Conservation (phyloP, 2,329 filamentous ascomycete species). For the Orbilia oligospora region DNA sequence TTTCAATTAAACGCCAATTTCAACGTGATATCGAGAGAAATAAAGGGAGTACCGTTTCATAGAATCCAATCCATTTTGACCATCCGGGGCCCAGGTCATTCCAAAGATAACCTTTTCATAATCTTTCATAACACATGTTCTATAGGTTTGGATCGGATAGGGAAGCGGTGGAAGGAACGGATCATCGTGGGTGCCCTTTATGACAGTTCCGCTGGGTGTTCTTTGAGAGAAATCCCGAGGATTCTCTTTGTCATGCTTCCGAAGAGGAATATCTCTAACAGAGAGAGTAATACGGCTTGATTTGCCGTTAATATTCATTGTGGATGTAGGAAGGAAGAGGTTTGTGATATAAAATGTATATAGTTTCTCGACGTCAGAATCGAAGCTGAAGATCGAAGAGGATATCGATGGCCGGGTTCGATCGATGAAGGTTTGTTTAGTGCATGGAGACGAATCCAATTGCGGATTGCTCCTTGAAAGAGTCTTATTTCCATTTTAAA, state of each 20-base stretch:
- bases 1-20: no score
- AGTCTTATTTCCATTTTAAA: no score
- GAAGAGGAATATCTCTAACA: slow-evolving; percentile 43
- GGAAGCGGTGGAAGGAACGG: slow-evolving; percentile 53
- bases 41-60: slow-evolving; percentile 17
- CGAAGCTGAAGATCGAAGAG: no score
- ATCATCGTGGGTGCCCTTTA: slow-evolving; percentile 48
- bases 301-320: slow-evolving; percentile 21
- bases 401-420: no score
- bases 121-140: slow-evolving; percentile 32
- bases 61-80: slow-evolving; percentile 15
- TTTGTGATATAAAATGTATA: no score
- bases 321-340: no score
- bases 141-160: slow-evolving; percentile 45
- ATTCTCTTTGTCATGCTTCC: slow-evolving; percentile 43
- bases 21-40: neutral
- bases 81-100: slow-evolving; percentile 17
- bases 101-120: slow-evolving; percentile 49
- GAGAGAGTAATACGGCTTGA: slow-evolving; percentile 25
- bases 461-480: no score
- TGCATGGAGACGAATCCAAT: no score
- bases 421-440: no score
- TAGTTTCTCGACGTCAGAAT: no score
- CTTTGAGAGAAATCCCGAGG: slow-evolving; percentile 52
- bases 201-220: slow-evolving; percentile 44